Base-by-base conservation (phyloP, 305 asterid genomes). In the Stenogyne calaminthoides region DNA sequence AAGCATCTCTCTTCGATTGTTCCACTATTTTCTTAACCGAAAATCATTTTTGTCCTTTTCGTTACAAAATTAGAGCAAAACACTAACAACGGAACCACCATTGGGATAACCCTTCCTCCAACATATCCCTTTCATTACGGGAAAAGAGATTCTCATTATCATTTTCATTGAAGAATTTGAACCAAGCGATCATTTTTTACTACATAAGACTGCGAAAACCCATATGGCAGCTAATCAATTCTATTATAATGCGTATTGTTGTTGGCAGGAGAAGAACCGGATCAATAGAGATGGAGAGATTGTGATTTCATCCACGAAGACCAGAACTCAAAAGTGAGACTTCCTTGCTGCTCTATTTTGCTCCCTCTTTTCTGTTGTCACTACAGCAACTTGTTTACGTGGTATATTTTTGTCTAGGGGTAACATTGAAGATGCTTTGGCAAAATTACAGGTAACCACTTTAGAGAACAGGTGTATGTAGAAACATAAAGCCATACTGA, bases 271-370 rank as follows among this genome's bases (percentile, higher is more conserved):
- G 75, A 91, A 89, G 83, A 94, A 91, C 76, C 83, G 96, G 73
- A 94, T 94, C 78, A 94, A 94, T 75, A 91, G 81, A 81, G 99
- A 94, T 74, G 97, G 99, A 76, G 97, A 91, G 78, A 87, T 94
- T 54, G 97, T 94, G 80, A 91, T 91, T 69, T 86, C 97, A 66
- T 94, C 99, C 61, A 88, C 97, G 11, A 94, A 84, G 83, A 94
- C 97, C 42, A 85, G 97, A 81, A 88, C 97, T 59, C 99, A 91
- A 67, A 91, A 91, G 99, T 94, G 62, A 78, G 75, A 71, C 78
- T 78, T 78, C 73, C 75, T 71, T 62, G 39, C 69, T 68, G 39
- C 22, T 39, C 39, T 70, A 39, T 71, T 59, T 11, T 57, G 9
- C 59, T 65, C 63, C 69, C 68, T 73, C 34, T 56, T 74, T 32